phyloP scores from a whole-genome alignment of 176 grass and related monocot genomes.

The Zizania latifolia region DNA sequence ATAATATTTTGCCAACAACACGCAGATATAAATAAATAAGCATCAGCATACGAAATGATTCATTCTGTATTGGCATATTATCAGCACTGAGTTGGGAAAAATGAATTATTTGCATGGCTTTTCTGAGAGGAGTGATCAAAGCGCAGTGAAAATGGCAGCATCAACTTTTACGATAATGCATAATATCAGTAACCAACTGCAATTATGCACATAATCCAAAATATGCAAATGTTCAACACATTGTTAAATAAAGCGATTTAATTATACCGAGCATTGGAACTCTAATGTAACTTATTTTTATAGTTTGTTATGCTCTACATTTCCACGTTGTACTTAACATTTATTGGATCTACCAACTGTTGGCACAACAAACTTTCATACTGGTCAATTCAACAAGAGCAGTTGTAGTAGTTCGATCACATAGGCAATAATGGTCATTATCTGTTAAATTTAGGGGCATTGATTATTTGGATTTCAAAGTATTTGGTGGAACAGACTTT shows the following conservation, averaged over 20 bases:
- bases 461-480: too few species aligned
- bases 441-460: too few species aligned
- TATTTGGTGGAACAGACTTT: too few species aligned
- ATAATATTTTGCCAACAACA: background rate
- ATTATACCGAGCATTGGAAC: background rate
- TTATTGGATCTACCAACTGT: background rate
- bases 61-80: background rate
- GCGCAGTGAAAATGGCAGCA: background rate
- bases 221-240: background rate
- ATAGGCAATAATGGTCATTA: too few species aligned
- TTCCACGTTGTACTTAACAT: background rate
- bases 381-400: background rate
- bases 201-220: background rate
- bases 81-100: background rate
- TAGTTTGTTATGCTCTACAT: background rate
- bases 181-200: background rate
- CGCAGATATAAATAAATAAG: background rate
- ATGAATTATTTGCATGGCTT: background rate
- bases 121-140: background rate
- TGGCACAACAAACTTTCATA: background rate
- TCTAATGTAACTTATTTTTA: background rate
- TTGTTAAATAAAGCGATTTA: background rate
- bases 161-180: background rate
- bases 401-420: background rate
- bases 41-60: background rate